Evolutionary conservation across 192 early-diverging fungal species (phyloP).

Genomic region (Chytriomyces hyalinus): DNA sequence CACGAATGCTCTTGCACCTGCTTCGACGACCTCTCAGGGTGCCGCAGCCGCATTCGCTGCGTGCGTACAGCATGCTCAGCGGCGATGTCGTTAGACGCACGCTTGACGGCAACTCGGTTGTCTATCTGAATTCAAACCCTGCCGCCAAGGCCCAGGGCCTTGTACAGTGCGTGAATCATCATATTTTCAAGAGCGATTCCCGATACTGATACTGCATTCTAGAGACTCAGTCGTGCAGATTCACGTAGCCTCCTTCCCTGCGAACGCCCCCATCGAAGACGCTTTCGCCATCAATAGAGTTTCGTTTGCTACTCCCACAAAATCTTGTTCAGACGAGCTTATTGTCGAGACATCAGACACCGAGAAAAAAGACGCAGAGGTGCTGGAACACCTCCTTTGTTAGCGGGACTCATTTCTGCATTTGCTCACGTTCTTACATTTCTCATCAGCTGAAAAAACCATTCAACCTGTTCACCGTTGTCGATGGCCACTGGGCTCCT

Average conservation of each 20-base stretch:
- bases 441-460: not conserved
- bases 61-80: slow-evolving; percentile 5
- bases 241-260: slow-evolving; percentile 23
- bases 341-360: no score
- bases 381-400: no score
- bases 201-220: not conserved
- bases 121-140: slow-evolving; percentile 4
- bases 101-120: slow-evolving; percentile 22
- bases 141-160: not conserved
- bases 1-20: no score
- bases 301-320: no score
- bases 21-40: no score
- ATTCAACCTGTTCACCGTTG: slow-evolving; percentile 14
- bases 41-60: not conserved
- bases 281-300: slow-evolving; percentile 6
- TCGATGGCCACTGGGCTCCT: slow-evolving; percentile 27
- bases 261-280: slow-evolving; percentile 21
- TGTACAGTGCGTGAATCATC: no score
- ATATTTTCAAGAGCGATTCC: not conserved
- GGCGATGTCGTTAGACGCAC: not conserved
- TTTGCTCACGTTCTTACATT: no score
- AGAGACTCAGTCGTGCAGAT: not conserved
- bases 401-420: no score
- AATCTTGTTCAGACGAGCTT: no score
- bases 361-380: no score